Evolutionary conservation across 805 yeast genomes (phyloP), one percentile per base, ranked within the genome.

Genomic region (Zygosaccharomyces kombuchaensis): DNA sequence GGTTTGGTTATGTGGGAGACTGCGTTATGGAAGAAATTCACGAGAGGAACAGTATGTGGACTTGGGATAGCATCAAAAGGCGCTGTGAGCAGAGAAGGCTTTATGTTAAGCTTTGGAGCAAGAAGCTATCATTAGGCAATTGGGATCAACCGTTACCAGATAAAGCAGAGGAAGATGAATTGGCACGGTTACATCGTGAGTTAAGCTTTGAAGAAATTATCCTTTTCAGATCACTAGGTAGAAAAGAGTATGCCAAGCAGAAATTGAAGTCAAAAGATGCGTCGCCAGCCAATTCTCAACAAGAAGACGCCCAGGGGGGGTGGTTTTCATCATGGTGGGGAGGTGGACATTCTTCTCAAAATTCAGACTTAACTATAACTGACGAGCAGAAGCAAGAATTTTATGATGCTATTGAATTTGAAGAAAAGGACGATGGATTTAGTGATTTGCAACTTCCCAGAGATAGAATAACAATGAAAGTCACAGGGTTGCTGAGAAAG

Each of bases 331-430:
- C 81, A 8, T 80, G 89, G 81, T 82, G 90, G 86, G 72, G 77
- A 48, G 70, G 70, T 29, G 70, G 69, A 26, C 37, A 58, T 1
- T 48, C 59, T 2, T 57, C 60, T 2, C 57, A 57, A 2, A 48
- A 54, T 1, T 66, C 67, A 6, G 70, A 72, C 3, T 61, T 81
- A 22, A 70, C 72, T 6, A 76, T 93, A 62, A 79, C 93, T 0
- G 96, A 87, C 10, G 96, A 89, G 54, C 96, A 93, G 59, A 75
- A 87, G 51, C 76, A 87, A 59, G 99, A 95, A 48, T 71, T 93
- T 16, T 90, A 88, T 59, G 95, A 87, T 49, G 95, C 97, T 0
- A 90, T 93, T 52, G 99, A 90, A 51, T 90, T 82, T 55, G 87
- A 90, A 55, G 96, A 90, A 50, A 66, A 72, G 16, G 71, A 76